Evolutionary conservation across 2,329 filamentous ascomycete genomes (phyloP), one percentile per base, ranked within the genome.

Genomic region (Penicillium sp.): DNA sequence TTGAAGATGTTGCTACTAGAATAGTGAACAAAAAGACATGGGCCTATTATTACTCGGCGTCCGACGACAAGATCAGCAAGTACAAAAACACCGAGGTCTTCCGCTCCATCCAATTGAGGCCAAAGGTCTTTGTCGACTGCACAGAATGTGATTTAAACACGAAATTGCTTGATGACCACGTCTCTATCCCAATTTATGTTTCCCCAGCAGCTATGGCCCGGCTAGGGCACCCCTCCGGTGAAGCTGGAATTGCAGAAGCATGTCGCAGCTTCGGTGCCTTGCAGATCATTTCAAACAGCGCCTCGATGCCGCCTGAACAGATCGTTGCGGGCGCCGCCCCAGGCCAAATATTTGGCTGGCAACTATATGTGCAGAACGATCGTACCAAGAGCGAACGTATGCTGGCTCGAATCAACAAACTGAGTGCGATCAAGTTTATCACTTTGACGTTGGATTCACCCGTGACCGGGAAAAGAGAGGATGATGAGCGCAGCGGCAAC

Each of bases 31-130:
- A 80, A 57, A 94, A 90, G 72, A 87, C 84, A 40, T 95, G 87
- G 86, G 86, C 87, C 43, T 96, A 96, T 74, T 96, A 96, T 75
- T 94, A 81, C 72, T 95, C 88, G 1, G 88, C 87, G 12, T 75
- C 78, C 52, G 90, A 96, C 67, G 89, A 96, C 68, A 74, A 88
- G 15, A 69, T 79, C 58, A 85, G 29, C 28, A 52, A 52, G 31
- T 19, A 37, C 22, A 37, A 35, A 10, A 53, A 56, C 15, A 55
- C 53, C 19, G 52, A 56, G 13, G 54, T 29, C 19, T 56, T 45
- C 17, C 53, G 54, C 21, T 78, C 82, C 57, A 91, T 96, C 57
- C 76, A 95, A 15, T 78, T 96, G 19, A 83, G 90, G 10, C 89
- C 90, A 17, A 80, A 89, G 38, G 79, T 95, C 51, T 95, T 96